phyloP scores from a whole-genome alignment of 2,329 filamentous ascomycete genomes.

The Pseudogymnoascus sp. region DNA sequence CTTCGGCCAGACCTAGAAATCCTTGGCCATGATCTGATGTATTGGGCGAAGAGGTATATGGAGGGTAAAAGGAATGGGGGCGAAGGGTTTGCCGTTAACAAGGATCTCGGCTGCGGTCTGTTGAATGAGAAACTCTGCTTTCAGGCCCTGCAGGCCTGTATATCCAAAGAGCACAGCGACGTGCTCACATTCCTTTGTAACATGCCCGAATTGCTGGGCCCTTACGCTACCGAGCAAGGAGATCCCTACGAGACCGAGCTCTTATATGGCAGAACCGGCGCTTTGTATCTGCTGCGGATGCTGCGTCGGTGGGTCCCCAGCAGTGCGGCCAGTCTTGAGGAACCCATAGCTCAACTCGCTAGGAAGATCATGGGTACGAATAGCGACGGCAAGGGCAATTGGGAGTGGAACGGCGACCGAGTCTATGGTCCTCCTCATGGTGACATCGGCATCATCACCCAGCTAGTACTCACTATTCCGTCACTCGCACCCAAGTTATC shows the following conservation, averaged over 20 bases:
- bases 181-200: not conserved
- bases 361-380: constrained; percentile 49
- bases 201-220: not conserved
- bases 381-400: constrained; percentile 35
- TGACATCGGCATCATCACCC: constrained; percentile 62
- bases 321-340: constrained; percentile 42
- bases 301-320: constrained; percentile 41
- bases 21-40: not conserved
- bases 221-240: not conserved
- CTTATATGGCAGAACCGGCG: constrained; percentile 60
- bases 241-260: not conserved
- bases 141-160: not conserved
- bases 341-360: constrained; percentile 49
- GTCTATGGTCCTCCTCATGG: constrained; percentile 64
- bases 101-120: not conserved
- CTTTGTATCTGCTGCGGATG: constrained; percentile 59
- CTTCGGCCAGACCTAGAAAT: not conserved
- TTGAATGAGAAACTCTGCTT: not conserved
- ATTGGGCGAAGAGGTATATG: not conserved
- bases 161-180: not conserved
- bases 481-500: constrained; percentile 47
- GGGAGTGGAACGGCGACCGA: constrained; percentile 56
- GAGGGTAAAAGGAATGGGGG: not conserved
- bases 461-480: constrained; percentile 44
- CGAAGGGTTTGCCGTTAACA: not conserved